phyloP scores from a whole-genome alignment of 1,284 basidiomycete species.

The Fistulinella staudtii region DNA sequence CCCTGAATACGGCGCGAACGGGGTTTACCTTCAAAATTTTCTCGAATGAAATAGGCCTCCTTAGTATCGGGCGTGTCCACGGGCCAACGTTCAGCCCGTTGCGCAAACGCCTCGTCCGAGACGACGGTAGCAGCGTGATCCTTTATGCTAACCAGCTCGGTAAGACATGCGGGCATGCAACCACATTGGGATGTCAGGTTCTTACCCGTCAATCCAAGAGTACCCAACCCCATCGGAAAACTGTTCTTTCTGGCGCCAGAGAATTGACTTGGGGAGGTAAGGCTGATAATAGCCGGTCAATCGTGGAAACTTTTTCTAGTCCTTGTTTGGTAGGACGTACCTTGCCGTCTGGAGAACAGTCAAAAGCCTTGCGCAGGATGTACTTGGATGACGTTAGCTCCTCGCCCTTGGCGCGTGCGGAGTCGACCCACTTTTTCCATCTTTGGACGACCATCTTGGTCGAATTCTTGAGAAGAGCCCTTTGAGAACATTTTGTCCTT shows the following conservation, averaged over 20 bases:
- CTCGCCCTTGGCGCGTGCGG: constrained; percentile 1
- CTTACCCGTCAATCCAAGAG: constrained; percentile 97
- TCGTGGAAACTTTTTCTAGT: neutral
- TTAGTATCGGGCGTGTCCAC: constrained; percentile 91
- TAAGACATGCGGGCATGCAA: neutral
- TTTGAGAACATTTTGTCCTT: constrained; percentile 91
- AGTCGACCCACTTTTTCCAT: constrained; percentile 83
- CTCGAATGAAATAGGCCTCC: constrained; percentile 94
- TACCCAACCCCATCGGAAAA: constrained; percentile 99
- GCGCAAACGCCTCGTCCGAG: constrained; percentile 80
- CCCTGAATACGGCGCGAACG: constrained; percentile 24
- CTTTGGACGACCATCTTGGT: constrained; percentile 80
- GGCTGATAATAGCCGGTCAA: constrained; percentile 48
- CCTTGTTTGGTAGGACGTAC: constrained; percentile 34
- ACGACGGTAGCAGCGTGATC: constrained; percentile 75
- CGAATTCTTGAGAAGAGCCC: constrained; percentile 69
- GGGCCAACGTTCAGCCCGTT: constrained; percentile 75
- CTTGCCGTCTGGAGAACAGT: constrained; percentile 82
- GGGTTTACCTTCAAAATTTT: constrained; percentile 82
- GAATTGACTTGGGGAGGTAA: constrained; percentile 90
- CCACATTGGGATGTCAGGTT: constrained; percentile 1
- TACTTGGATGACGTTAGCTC: constrained; percentile 53
- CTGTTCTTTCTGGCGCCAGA: constrained; percentile 99
- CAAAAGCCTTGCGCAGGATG: constrained; percentile 96
- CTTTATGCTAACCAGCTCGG: constrained; percentile 66